phyloP scores from a whole-genome alignment of 129 eudicot species.

The Tagetes erecta region DNA sequence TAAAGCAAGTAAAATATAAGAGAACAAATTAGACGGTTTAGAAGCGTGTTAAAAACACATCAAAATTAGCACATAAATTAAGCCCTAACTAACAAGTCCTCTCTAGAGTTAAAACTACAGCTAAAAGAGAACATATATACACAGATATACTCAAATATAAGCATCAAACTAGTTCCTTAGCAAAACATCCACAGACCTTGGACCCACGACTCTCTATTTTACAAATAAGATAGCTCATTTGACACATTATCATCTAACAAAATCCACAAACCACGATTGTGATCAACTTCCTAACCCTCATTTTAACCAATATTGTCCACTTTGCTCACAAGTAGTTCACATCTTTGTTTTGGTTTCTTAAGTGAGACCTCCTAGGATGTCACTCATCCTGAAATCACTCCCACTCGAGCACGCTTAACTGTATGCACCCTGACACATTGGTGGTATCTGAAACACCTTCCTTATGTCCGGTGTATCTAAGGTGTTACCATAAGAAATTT shows the following conservation, averaged over 20 bases:
- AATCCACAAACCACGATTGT: not conserved
- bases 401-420: too few relatives aligned
- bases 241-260: not conserved
- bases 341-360: too few relatives aligned
- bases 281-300: not conserved
- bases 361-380: too few relatives aligned
- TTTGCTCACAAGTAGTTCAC: too few relatives aligned
- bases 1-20: slow-evolving; percentile 11
- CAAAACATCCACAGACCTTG: not conserved
- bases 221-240: not conserved
- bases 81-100: not conserved
- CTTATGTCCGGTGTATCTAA: too few relatives aligned
- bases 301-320: too few relatives aligned
- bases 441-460: too few relatives aligned
- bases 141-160: not conserved
- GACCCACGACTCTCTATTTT: not conserved
- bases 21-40: not conserved
- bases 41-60: not conserved
- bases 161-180: slow-evolving; percentile 8
- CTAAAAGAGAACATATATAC: not conserved
- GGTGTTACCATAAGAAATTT: not conserved
- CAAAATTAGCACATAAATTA: not conserved
- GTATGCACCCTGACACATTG: too few relatives aligned
- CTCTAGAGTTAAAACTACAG: not conserved
- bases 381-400: too few relatives aligned